Base-by-base conservation (phyloP, 2,329 filamentous ascomycete genomes). In the Tolypocladium guangdongense region DNA sequence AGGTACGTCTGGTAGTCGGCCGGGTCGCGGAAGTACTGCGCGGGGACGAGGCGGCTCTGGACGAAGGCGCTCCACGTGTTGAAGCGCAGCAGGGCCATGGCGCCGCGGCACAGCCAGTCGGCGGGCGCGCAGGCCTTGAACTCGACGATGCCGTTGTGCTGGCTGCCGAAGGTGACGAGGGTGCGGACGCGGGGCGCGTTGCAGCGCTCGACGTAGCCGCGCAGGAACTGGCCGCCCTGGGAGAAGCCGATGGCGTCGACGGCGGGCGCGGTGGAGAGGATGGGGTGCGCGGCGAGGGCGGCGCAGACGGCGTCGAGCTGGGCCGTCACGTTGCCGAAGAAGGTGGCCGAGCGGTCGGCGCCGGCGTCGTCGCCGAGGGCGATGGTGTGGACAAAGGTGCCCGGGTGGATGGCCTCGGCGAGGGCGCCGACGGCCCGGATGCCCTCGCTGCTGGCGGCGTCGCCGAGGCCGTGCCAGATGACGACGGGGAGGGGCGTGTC, bases 171-270 rank as follows among this genome's bases (percentile, higher is more conserved):
- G 2, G 91, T 96, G 58, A 96, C 80, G 38, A 96, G 80, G 66
- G 82, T 91, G 59, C 83, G 80, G 14, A 96, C 81, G 4, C 82
- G 84, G 0, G 90, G 85, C 36, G 63, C 64, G 68, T 90, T 93
- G 76, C 93, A 99, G 45, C 89, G 81, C 76, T 99, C 84, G 58
- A 96, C 76, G 67, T 95, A 91, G 27, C 80, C 93, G 55, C 93
- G 84, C n/a, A 99, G 80, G 74, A 99, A 96, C 68, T 96, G 89
- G 1, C 93, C 93, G 58, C 93, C 93, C 70, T 99, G 93, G 16
- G 88, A 93, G 75, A 99, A 96, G 32, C 93, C 93, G 37, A 99
- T 74, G 36, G 91, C 92, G 70, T 97, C 93, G 65, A 96, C 78
- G 58, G 86, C 89, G 0, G 88, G 87, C 0, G 88, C 88, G 7